Conservation (phyloP, 2,329 filamentous ascomycete genomes). For the Pseudogymnoascus sp. region DNA sequence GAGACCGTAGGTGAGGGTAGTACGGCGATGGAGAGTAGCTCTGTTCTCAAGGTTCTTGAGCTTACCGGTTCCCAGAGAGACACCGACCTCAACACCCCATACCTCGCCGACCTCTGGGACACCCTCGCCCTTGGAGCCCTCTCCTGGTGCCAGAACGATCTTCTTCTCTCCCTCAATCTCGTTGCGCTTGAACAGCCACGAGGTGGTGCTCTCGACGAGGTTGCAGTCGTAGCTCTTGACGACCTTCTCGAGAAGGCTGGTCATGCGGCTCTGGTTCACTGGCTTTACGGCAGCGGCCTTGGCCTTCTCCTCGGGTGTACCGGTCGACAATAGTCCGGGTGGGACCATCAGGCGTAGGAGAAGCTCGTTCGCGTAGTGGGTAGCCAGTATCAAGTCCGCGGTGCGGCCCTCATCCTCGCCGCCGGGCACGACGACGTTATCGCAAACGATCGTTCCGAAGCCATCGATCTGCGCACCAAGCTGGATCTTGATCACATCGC, state of each 20-base stretch:
- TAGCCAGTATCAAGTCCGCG: conserved; percentile 84
- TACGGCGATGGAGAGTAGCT: conserved; percentile 87
- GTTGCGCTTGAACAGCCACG: conserved; percentile 92
- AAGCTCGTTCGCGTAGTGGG: conserved; percentile 91
- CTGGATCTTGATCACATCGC: conserved; percentile 93
- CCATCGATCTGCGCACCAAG: conserved; percentile 98
- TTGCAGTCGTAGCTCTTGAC: conserved; percentile 86
- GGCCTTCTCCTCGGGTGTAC: conserved; percentile 90
- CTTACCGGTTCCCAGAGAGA: conserved; percentile 87
- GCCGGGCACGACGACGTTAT: conserved; percentile 71
- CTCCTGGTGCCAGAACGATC: conserved; percentile 82
- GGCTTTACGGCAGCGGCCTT: conserved; percentile 79
- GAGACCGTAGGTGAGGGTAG: conserved; percentile 81
- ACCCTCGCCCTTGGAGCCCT: conserved; percentile 87
- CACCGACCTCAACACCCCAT: conserved; percentile 95
- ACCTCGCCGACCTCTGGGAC: conserved; percentile 83
- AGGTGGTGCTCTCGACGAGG: conserved; percentile 95
- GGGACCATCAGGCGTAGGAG: conserved; percentile 86
- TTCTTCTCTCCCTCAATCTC: conserved; percentile 90
- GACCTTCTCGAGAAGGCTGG: conserved; percentile 80
- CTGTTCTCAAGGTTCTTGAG: conserved; percentile 86
- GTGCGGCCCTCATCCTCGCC: conserved; percentile 65
- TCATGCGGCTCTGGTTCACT: conserved; percentile 80
- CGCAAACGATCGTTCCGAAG: conserved; percentile 91
- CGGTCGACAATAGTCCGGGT: conserved; percentile 73